Evolutionary conservation across 2,329 filamentous ascomycete species (phyloP).

Genomic region (Mycosphaerella arachidis): DNA sequence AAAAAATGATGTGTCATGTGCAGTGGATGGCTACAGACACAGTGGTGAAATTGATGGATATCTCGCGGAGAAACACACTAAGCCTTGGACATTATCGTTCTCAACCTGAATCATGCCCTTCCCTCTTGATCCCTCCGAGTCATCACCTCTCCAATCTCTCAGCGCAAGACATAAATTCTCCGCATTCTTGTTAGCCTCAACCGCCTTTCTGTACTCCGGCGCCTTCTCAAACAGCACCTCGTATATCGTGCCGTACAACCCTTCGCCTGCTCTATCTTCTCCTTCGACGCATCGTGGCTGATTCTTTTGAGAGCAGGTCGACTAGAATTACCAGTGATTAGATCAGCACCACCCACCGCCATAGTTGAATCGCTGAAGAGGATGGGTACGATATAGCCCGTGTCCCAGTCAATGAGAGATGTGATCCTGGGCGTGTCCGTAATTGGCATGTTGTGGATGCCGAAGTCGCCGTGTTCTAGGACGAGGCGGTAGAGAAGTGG

Average conservation of each 20-base stretch:
- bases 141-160: background rate
- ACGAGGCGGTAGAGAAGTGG: background rate
- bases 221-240: background rate
- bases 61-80: no score
- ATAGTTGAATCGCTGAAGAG: background rate
- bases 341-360: background rate
- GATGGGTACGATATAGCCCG: background rate
- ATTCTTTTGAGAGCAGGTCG: background rate
- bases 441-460: constrained; percentile 1
- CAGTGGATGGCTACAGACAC: no score
- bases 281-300: background rate
- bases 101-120: no score
- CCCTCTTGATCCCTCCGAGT: background rate
- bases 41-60: no score
- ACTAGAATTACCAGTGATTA: background rate
- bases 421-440: background rate
- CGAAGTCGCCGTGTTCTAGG: constrained; percentile 1
- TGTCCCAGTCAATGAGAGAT: background rate
- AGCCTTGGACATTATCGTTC: no score
- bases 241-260: background rate
- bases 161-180: background rate
- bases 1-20: no score
- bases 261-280: background rate
- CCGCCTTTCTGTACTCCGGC: background rate
- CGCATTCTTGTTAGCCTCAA: background rate